Evolutionary conservation across 163 green algal species (phyloP), one percentile per base, ranked within the genome.

Genomic region (Scenedesmus sp.): DNA sequence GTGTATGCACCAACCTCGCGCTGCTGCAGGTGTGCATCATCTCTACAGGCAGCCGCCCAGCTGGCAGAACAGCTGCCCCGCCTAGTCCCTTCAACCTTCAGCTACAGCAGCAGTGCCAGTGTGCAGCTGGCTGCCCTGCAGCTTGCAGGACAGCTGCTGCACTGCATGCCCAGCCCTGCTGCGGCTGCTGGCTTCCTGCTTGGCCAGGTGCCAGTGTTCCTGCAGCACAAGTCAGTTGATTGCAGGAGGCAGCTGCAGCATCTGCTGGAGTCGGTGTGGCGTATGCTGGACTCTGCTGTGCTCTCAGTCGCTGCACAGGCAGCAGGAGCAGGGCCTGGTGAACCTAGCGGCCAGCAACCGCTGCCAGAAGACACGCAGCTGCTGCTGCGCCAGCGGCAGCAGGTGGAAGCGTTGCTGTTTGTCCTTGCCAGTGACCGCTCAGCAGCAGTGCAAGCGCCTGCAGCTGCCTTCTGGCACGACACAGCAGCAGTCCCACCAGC

Each of bases 101-200:
- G 4, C 55, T 92, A 82, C 79, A 82, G 56, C 16, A 46, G 59
- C 77, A 70, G 34, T 34, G 15, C 88, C n/a, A 20, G 20, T 16
- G 76, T 88, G 34, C 88, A 92, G 46, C 88, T 84, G 46, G 9
- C 55, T 55, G 88, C 77, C 10, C 77, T 92, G 77, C 55, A 88
- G 62, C 77, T 92, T 46, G 79, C 81, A 86, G 60, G 46, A 34
- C 79, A 83, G 18, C 81, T 92, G 88, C 56, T 92, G 59, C 26
- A 20, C 2, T 7, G 34, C 60, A 88, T 88, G 79, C 5, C 73
- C 13, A 74, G 34, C 66, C 57, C 60, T 67, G 77, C 57, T 26
- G 60, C 56, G 18, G 88, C 70, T 55, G 88, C 59, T 12, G n/a
- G 26, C 6, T 92, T 83, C 59, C 2, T 82, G 54, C 59, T 92